These are phyloP conservation scores for Beauveria sp. DNA, from an alignment of 2,329 filamentous ascomycete species.

Conservation along the genomic window DNA sequence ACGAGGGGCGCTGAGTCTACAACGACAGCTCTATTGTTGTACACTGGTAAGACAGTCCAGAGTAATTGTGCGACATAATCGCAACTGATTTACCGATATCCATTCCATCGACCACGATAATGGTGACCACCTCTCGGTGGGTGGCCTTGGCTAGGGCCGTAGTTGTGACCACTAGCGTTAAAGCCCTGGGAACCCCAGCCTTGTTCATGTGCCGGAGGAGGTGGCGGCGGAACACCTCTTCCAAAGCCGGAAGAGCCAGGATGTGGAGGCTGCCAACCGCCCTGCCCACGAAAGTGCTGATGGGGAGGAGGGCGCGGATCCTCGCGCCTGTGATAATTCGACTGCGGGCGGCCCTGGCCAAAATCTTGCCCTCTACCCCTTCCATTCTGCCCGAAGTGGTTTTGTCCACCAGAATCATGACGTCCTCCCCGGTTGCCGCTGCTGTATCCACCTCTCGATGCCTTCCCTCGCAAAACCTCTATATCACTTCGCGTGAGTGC, in stretches of 20 bases:
- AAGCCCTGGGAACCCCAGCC: neutral
- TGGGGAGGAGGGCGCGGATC: constrained; percentile 4
- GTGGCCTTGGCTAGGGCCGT: neutral
- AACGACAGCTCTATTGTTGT: neutral
- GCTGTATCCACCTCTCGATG: constrained; percentile 54
- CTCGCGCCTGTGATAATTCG: constrained; percentile 14
- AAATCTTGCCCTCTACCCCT: neutral
- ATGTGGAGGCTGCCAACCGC: constrained; percentile 35
- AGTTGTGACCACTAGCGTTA: neutral
- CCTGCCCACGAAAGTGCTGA: constrained; percentile 19
- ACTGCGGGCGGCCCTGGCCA: constrained; percentile 3
- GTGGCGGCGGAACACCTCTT: constrained; percentile 36
- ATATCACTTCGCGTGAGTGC: constrained; percentile 71
- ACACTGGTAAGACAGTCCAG: neutral
- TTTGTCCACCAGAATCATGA: constrained; percentile 4
- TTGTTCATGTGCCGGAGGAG: constrained; percentile 17
- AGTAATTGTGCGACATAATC: neutral
- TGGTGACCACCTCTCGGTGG: neutral
- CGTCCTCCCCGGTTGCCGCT: constrained; percentile 42
- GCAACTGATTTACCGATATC: neutral
- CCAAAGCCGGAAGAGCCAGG: constrained; percentile 37
- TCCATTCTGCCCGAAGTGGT: constrained; percentile 6
- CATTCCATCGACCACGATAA: neutral
- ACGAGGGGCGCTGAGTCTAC: too few species aligned
- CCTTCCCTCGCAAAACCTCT: constrained; percentile 60